These are phyloP conservation scores for Pseudognaphalium luteoalbum DNA, from an alignment of 129 eudicot species.

Conservation along the genomic window DNA sequence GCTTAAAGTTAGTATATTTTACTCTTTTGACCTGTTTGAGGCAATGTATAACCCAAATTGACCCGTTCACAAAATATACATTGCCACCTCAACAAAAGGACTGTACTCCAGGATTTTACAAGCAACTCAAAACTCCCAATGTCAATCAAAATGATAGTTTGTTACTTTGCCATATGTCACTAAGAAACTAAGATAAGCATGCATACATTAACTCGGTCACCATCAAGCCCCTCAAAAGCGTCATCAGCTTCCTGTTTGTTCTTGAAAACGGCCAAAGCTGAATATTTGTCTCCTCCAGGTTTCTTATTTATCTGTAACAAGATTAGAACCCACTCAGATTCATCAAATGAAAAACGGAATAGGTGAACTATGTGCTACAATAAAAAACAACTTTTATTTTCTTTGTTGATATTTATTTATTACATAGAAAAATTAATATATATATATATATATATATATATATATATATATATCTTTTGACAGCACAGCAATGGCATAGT, in stretches of 20 bases:
- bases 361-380: background rate
- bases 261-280: conserved; percentile 61
- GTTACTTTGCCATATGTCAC: background rate
- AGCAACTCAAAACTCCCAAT: background rate
- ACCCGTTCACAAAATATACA: background rate
- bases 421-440: background rate
- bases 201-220: conserved; percentile 51
- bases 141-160: background rate
- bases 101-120: background rate
- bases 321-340: background rate
- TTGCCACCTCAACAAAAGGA: background rate
- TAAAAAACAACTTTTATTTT: background rate
- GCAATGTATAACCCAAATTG: background rate
- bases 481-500: background rate
- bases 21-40: background rate
- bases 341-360: background rate
- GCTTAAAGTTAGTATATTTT: background rate
- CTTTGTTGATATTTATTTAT: background rate
- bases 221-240: conserved; percentile 57
- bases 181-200: background rate
- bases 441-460: background rate
- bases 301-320: conserved; percentile 49
- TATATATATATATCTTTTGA: background rate
- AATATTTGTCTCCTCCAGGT: conserved; percentile 49
- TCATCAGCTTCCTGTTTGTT: conserved; percentile 58